phyloP scores from a whole-genome alignment of 2,329 filamentous ascomycete genomes.

The Ascochyta clinopodiicola region DNA sequence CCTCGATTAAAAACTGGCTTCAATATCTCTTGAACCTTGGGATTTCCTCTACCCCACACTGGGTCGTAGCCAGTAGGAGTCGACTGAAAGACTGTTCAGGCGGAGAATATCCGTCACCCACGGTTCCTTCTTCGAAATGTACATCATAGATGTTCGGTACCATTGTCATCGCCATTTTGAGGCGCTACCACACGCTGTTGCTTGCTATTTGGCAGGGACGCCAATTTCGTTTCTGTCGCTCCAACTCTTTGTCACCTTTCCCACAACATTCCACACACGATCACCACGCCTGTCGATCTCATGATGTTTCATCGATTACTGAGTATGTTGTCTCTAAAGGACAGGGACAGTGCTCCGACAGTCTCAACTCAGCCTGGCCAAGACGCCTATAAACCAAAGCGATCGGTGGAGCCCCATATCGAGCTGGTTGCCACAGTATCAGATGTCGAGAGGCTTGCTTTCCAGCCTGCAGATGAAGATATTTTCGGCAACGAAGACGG shows the following conservation, averaged over 20 bases:
- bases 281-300: neutral
- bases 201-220: neutral
- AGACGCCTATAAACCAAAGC: neutral
- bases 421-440: neutral
- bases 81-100: neutral
- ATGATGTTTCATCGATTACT: neutral
- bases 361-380: neutral
- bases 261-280: neutral
- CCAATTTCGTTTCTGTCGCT: neutral
- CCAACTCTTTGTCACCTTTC: neutral
- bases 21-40: neutral
- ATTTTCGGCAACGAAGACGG: constrained; percentile 40
- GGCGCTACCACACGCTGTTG: neutral
- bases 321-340: neutral
- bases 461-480: constrained; percentile 5
- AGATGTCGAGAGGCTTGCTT: constrained; percentile 23
- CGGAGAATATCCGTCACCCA: neutral
- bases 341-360: neutral
- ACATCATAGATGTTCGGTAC: neutral
- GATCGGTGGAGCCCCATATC: neutral
- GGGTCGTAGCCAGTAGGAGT: neutral
- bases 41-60: neutral
- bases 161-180: neutral
- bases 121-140: neutral
- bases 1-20: neutral